Percentiles rank a stretch among this genome's conserved stretches.
Evolutionary conservation across 257 asterid species (phyloP).

Genomic region (Henckelia pumila): DNA sequence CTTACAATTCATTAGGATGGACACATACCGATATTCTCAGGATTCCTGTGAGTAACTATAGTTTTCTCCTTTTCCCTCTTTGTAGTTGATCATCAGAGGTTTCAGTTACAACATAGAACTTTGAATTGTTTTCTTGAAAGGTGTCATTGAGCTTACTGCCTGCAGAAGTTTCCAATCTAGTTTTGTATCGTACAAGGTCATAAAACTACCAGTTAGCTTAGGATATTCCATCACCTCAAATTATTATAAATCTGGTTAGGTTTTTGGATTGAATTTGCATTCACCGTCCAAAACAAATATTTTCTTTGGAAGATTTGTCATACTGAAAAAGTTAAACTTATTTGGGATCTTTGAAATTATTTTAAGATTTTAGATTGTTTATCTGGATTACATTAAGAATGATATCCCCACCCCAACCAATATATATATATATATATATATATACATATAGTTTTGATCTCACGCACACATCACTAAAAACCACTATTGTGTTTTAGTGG

Average conservation of each 20-base stretch:
- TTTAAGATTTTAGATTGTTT: background rate
- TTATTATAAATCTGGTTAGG: background rate
- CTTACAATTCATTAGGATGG: conserved; percentile 87
- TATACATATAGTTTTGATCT: no score
- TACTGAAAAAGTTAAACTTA: background rate
- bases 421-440: no score
- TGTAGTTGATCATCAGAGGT: background rate
- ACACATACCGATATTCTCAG: conserved; percentile 60
- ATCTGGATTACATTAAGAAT: no score
- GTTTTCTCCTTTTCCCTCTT: conserved; percentile 10
- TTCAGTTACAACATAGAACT: background rate
- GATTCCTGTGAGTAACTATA: conserved; percentile 59
- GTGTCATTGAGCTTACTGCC: background rate
- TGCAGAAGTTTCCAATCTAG: no score
- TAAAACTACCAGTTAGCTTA: background rate
- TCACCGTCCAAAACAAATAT: background rate
- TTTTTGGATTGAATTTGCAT: background rate
- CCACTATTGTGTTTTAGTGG: no score
- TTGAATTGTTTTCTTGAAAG: background rate
- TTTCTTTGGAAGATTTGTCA: background rate
- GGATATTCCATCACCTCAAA: background rate
- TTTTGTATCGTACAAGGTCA: background rate
- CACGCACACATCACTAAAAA: no score
- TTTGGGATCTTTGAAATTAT: background rate
- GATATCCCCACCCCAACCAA: no score